A percentile compares a stretch with the other conserved stretches of the same genome.
Conservation (phyloP, 208 protist genomes). For the Trypanosoma caninum region DNA sequence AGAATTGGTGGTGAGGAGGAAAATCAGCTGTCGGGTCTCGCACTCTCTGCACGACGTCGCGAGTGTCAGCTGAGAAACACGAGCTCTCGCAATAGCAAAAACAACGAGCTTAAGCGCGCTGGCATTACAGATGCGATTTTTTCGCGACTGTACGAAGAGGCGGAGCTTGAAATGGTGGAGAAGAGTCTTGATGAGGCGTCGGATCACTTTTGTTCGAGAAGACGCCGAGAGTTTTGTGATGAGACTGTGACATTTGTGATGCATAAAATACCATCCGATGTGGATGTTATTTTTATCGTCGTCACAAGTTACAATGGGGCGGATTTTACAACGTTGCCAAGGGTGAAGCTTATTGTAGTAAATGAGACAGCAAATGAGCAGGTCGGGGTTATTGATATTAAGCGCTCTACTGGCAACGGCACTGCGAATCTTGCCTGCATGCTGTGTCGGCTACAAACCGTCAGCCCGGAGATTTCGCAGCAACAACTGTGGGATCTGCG, state of each 20-base stretch:
- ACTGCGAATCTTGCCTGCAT: constrained; percentile 66
- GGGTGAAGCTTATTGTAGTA: constrained; percentile 43
- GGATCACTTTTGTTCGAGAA: no score
- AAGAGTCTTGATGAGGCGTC: constrained; percentile 34
- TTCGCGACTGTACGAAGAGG: constrained; percentile 65
- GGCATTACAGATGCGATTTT: constrained; percentile 46
- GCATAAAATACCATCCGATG: constrained; percentile 63
- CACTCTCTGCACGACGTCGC: constrained; percentile 42
- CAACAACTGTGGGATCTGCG: constrained; percentile 63
- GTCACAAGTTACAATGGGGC: constrained; percentile 79
- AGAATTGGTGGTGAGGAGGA: constrained; percentile 78
- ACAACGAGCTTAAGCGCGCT: constrained; percentile 28
- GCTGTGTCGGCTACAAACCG: constrained; percentile 47
- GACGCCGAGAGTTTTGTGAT: constrained; percentile 52
- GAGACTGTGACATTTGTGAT: constrained; percentile 78
- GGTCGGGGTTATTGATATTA: constrained; percentile 58
- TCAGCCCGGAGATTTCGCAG: background rate
- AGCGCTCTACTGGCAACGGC: constrained; percentile 47
- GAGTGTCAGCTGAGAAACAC: constrained; percentile 22
- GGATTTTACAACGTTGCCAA: constrained; percentile 49
- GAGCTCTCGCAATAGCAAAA: background rate
- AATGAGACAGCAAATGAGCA: constrained; percentile 66
- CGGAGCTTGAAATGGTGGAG: constrained; percentile 60
- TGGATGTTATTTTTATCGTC: constrained; percentile 63
- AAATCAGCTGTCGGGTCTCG: constrained; percentile 56